Base-by-base conservation (phyloP, 352 stramenopile species). In the Vaucheria bursata region DNA sequence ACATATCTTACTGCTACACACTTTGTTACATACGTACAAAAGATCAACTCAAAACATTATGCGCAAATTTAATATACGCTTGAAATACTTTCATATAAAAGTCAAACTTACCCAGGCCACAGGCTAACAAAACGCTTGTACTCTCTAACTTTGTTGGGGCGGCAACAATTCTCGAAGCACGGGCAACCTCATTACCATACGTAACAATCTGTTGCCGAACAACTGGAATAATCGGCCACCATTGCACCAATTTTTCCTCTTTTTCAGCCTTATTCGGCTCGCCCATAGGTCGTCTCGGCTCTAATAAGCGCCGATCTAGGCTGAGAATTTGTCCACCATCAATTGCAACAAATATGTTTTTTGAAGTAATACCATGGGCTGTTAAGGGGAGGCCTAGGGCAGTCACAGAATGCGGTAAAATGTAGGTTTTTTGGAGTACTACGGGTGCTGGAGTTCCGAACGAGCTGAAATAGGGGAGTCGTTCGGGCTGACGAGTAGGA, bases 371-470 rank as follows among this genome's bases (percentile, higher is more conserved):
- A 53, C 94, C 95, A 71, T 90, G 89, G 50, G 88, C 87, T 5
- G 95, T 98, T 34, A 91, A 86, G 0, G 94, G 98, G 7, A 96
- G 89, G 67, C 91, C 91, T 39, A 99, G 82, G 6, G 92, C 91
- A 1, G 87, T 89, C 50, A 98, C 90, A 72, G 89, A 86, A 25
- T 92, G 91, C 6, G 92, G 88, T 71, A 97, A 90, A 74, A 94
- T 91, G 84, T 95, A 99, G 38, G 90, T 96, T 83, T 97, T 96
- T 82, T 97, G 90, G 4, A 98, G 87, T 0, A 91, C 87, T 49
- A 98, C 91, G 38, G 95, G 94, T 1, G 92, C 79, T 78, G 89
- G 85, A 64, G 89, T 82, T 87, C 94, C 92, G 78, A 95, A 96
- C 66, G 93, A 97, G 29, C 92, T 97, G 53, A 96, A 94, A 36